Conservation (phyloP, 495 filamentous ascomycete genomes). For the Podospora anserina region DNA sequence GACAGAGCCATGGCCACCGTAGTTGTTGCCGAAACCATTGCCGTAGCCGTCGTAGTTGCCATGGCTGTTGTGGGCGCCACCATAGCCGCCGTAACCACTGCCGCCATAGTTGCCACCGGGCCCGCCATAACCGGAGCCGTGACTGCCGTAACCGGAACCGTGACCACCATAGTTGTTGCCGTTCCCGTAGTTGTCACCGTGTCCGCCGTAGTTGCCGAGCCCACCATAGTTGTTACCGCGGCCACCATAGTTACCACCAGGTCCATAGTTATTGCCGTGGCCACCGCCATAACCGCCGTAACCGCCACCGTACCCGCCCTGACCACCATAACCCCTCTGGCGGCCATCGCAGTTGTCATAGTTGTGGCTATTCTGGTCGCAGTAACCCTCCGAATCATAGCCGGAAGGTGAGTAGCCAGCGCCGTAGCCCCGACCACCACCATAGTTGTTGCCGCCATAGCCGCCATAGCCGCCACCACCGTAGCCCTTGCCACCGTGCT, state of each 20-base stretch:
- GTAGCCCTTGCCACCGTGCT: constrained; percentile 6
- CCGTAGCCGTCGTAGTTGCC: neutral
- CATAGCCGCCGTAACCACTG: neutral
- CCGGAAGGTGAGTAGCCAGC: constrained; percentile 15
- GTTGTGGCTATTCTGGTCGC: neutral
- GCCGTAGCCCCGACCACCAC: neutral
- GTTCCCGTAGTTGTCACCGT: neutral
- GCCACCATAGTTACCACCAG: constrained; percentile 1
- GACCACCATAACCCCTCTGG: neutral
- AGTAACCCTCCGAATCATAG: constrained; percentile 8
- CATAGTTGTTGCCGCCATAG: neutral
- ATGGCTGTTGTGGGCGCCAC: neutral
- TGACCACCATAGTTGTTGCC: neutral
- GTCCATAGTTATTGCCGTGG: too few species aligned
- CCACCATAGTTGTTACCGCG: neutral
- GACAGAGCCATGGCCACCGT: constrained; percentile 2
- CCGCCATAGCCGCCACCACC: neutral
- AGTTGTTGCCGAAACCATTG: too few species aligned
- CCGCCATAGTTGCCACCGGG: neutral
- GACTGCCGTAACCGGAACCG: constrained; percentile 1
- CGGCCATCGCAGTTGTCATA: constrained; percentile 3
- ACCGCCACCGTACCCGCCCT: neutral
- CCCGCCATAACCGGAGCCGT: constrained; percentile 4
- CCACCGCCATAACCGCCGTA: neutral
- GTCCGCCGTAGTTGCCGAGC: neutral